Evolutionary conservation across 1,284 basidiomycete genomes (phyloP).

Genomic region (Anthracocystis panici-leucophaei): DNA sequence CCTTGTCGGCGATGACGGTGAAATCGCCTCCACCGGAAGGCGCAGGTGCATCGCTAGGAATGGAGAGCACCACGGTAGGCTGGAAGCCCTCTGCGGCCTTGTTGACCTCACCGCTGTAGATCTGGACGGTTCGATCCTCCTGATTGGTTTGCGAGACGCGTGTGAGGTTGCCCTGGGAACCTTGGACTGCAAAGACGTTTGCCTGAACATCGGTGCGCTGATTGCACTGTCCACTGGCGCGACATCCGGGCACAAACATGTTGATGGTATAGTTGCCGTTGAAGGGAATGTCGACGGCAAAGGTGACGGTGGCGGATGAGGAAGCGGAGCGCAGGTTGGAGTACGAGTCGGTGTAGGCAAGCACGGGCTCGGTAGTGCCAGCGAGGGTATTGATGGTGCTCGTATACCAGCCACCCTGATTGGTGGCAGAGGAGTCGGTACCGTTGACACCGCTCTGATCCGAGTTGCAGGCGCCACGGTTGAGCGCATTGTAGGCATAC

Average conservation of each 20-base stretch:
- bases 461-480: slow-evolving; percentile 58
- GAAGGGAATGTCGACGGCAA: slow-evolving; percentile 88
- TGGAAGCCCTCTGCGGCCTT: slow-evolving; percentile 65
- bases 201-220: slow-evolving; percentile 84
- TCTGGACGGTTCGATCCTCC: slow-evolving; percentile 75
- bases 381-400: slow-evolving; percentile 72
- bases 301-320: slow-evolving; percentile 79
- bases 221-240: slow-evolving; percentile 81
- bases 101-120: slow-evolving; percentile 86
- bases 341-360: slow-evolving; percentile 78
- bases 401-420: slow-evolving; percentile 57
- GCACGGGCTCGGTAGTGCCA: slow-evolving; percentile 81
- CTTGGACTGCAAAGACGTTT: slow-evolving; percentile 78
- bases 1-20: slow-evolving; percentile 78
- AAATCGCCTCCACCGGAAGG: slow-evolving; percentile 78
- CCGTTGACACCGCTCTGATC: slow-evolving; percentile 54
- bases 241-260: slow-evolving; percentile 88
- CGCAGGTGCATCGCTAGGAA: slow-evolving; percentile 71
- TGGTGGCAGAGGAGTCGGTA: slow-evolving; percentile 52
- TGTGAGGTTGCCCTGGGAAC: slow-evolving; percentile 71
- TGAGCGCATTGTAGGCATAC: slow-evolving; percentile 63
- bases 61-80: slow-evolving; percentile 56
- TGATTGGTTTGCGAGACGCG: slow-evolving; percentile 79
- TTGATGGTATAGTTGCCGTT: slow-evolving; percentile 87
- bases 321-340: slow-evolving; percentile 75